Conservation (phyloP, 495 filamentous ascomycete species). For the Xylaria castorea region DNA sequence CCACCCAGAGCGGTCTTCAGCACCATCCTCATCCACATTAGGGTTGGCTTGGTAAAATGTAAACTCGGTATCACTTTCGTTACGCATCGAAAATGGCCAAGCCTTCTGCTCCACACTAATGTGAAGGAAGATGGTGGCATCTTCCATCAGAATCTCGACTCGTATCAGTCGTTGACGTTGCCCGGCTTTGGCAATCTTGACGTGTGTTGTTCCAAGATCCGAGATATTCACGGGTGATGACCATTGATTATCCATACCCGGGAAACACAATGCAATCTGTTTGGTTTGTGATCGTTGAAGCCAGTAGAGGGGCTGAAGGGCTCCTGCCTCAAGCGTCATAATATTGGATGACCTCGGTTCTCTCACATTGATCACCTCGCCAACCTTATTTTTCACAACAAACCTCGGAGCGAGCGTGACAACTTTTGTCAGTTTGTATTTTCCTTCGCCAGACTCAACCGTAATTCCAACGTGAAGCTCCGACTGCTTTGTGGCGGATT, state of each 20-base stretch:
- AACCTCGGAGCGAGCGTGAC: conserved; percentile 94
- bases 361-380: conserved; percentile 84
- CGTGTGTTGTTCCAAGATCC: conserved; percentile 86
- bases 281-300: conserved; percentile 79
- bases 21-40: conserved; percentile 78
- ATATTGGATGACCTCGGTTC: conserved; percentile 86
- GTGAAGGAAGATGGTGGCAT: conserved; percentile 90
- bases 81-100: conserved; percentile 98
- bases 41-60: conserved; percentile 87
- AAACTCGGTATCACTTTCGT: conserved; percentile 95
- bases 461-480: conserved; percentile 92
- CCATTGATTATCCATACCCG: conserved; percentile 96
- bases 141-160: conserved; percentile 88
- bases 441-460: conserved; percentile 89
- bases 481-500: conserved; percentile 69
- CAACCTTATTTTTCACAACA: conserved; percentile 89
- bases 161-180: conserved; percentile 89
- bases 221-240: conserved; percentile 97
- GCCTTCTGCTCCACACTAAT: conserved; percentile 87
- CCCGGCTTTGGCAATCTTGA: conserved; percentile 89
- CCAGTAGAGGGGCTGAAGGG: conserved; percentile 84
- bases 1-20: conserved; percentile 84
- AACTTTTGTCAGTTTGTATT: conserved; percentile 95
- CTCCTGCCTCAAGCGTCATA: conserved; percentile 74
- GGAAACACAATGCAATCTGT: conserved; percentile 91